Conservation (phyloP, 768 basidiomycete genomes). For the Boletus rufocinnamomeus region DNA sequence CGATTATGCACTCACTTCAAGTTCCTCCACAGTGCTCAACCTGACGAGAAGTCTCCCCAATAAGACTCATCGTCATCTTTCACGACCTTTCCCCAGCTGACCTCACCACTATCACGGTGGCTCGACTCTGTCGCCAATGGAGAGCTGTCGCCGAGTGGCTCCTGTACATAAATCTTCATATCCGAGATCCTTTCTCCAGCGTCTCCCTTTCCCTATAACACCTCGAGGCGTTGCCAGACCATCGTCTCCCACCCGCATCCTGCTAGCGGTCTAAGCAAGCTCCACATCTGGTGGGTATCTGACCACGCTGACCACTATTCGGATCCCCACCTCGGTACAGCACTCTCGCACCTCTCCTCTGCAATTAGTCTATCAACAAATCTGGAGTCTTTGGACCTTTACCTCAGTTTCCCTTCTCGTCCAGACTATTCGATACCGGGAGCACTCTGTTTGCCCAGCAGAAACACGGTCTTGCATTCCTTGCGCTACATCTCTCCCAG, state of each 20-base stretch:
- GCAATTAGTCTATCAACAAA: constrained; percentile 38
- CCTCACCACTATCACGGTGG: background rate
- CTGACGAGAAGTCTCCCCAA: background rate
- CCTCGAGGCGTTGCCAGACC: constrained; percentile 46
- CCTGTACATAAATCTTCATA: background rate
- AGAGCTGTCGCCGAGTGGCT: background rate
- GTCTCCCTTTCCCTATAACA: constrained; percentile 28
- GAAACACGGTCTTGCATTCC: constrained; percentile 41
- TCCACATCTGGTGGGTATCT: constrained; percentile 58
- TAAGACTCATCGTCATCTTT: background rate
- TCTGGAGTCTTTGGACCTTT: constrained; percentile 55
- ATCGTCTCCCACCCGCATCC: constrained; percentile 39
- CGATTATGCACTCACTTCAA: background rate
- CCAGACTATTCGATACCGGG: constrained; percentile 42
- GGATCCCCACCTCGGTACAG: constrained; percentile 35
- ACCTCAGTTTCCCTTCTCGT: constrained; percentile 45
- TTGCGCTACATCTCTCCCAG: constrained; percentile 46
- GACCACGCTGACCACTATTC: constrained; percentile 16
- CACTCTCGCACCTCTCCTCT: constrained; percentile 43
- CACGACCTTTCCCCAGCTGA: background rate
- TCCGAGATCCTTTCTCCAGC: background rate
- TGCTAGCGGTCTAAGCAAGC: constrained; percentile 43
- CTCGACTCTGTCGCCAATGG: background rate
- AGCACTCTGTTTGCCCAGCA: constrained; percentile 43
- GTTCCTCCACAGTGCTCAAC: background rate